Conservation (phyloP, 176 grass and related monocot genomes). For the Hsuehochloa calcarea region DNA sequence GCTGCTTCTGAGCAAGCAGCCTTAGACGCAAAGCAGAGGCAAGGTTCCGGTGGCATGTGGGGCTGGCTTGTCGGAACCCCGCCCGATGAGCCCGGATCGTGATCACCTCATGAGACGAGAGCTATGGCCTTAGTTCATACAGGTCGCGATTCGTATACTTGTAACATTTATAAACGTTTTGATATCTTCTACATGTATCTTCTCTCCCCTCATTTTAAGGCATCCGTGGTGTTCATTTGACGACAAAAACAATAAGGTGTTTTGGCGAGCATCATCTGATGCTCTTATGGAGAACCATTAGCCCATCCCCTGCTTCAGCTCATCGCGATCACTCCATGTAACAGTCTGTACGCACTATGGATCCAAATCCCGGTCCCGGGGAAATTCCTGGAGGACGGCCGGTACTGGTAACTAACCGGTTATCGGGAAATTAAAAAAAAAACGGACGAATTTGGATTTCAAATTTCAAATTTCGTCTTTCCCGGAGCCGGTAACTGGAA, state of each 20-base stretch:
- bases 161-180: constrained; percentile 34
- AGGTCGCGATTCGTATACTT: constrained; percentile 39
- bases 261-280: neutral
- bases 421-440: too few species aligned
- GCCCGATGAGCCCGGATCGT: constrained; percentile 56
- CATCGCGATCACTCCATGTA: neutral
- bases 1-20: constrained; percentile 79
- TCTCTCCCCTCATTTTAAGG: neutral
- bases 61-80: constrained; percentile 87
- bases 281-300: neutral
- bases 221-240: constrained; percentile 36
- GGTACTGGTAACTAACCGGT: too few species aligned
- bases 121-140: constrained; percentile 28
- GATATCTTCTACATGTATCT: neutral
- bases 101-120: constrained; percentile 9
- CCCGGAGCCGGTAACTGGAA: too few species aligned
- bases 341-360: neutral
- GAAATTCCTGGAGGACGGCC: too few species aligned
- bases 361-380: too few species aligned
- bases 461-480: too few species aligned
- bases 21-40: constrained; percentile 61
- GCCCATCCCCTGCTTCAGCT: neutral
- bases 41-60: constrained; percentile 84
- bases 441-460: too few species aligned
- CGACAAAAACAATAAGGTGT: constrained; percentile 31